These are phyloP conservation scores for Hibiscus tridactylites DNA, from an alignment of 345 rosid species.

Conservation along the genomic window DNA sequence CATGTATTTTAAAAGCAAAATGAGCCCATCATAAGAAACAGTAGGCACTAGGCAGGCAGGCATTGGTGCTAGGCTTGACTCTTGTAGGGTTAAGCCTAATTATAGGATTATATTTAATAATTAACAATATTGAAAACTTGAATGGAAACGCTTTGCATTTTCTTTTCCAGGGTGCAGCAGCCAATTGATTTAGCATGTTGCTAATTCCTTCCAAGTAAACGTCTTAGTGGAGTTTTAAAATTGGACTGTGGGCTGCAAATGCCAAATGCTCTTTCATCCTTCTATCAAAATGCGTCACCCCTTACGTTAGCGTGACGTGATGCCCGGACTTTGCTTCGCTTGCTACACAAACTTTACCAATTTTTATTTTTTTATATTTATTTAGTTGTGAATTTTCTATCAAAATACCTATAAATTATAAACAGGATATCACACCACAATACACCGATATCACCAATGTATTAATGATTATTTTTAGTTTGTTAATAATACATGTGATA, in stretches of 20 bases:
- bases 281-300: not conserved
- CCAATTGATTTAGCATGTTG: not conserved
- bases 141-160: not conserved
- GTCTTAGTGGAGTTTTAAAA: not conserved
- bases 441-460: too few species aligned
- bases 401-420: too few species aligned
- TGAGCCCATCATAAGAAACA: not conserved
- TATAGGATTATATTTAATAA: not conserved
- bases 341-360: not conserved
- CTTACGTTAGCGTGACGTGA: not conserved
- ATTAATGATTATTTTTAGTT: too few species aligned
- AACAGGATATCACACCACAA: too few species aligned
- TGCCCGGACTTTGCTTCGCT: not conserved
- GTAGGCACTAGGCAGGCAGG: not conserved
- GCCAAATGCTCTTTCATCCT: not conserved
- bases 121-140: not conserved
- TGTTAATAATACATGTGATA: too few species aligned
- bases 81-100: not conserved
- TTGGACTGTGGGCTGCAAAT: not conserved
- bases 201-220: not conserved
- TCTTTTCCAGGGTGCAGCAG: not conserved
- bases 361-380: too few species aligned
- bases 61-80: constrained; percentile 3
- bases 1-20: not conserved
- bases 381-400: not conserved